Conservation (phyloP, 2,329 filamentous ascomycete species). For the Exophiala viscosa region DNA sequence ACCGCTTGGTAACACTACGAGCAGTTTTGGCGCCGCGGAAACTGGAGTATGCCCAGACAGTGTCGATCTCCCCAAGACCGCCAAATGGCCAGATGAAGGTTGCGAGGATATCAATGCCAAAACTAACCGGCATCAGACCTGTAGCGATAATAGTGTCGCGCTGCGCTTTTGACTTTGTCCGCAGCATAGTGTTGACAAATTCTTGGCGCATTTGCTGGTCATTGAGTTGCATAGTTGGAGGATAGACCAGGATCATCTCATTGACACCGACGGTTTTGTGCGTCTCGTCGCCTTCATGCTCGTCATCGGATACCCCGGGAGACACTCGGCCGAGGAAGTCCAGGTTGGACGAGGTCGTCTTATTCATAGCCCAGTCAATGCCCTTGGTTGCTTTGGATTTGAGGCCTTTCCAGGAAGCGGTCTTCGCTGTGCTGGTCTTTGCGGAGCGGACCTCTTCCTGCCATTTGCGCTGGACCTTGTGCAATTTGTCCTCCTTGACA, state of each 20-base stretch:
- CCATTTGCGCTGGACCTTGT: conserved; percentile 46
- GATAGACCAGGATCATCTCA: conserved; percentile 42
- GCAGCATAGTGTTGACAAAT: conserved; percentile 41
- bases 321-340: conserved; percentile 44
- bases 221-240: conserved; percentile 31
- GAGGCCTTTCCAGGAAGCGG: conserved; percentile 41
- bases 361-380: conserved; percentile 40
- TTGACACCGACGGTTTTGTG: conserved; percentile 38
- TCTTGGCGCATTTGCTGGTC: conserved; percentile 38
- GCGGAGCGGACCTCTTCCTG: conserved; percentile 44
- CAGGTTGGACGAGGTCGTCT: conserved; percentile 41
- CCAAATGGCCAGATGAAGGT: conserved; percentile 34
- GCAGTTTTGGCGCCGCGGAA: conserved; percentile 41
- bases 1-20: conserved; percentile 38
- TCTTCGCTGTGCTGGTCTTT: conserved; percentile 40
- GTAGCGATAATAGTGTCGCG: conserved; percentile 43
- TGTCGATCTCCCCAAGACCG: conserved; percentile 33
- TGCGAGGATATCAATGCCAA: conserved; percentile 23
- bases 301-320: conserved; percentile 30
- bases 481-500: conserved; percentile 41
- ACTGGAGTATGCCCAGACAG: conserved; percentile 32
- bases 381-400: conserved; percentile 41
- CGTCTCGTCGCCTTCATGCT: conserved; percentile 32
- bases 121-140: conserved; percentile 37
- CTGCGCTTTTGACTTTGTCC: conserved; percentile 41